A percentile compares a stretch with the other conserved stretches of the same genome.
These are phyloP conservation scores for Juglanconis oblonga DNA, from an alignment of 2,329 filamentous ascomycete genomes.

Conservation along the genomic window DNA sequence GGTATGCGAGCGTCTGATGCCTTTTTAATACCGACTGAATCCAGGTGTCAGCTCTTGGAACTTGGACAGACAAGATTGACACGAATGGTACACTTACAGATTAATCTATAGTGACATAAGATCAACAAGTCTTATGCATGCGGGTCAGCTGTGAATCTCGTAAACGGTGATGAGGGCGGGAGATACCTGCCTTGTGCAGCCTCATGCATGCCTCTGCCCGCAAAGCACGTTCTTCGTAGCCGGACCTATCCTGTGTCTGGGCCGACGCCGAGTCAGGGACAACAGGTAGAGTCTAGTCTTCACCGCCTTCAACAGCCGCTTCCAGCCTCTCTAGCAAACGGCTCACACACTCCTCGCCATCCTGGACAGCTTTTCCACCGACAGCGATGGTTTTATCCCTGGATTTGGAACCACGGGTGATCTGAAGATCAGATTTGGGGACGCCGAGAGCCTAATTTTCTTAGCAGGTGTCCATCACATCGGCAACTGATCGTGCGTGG, in stretches of 20 bases:
- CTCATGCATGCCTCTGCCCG: too few relatives aligned
- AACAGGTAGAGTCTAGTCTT: background rate
- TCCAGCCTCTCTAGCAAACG: constrained; percentile 22
- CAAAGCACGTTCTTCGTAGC: background rate
- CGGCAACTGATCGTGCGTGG: background rate
- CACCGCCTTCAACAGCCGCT: constrained; percentile 1
- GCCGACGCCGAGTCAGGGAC: background rate
- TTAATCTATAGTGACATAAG: too few relatives aligned
- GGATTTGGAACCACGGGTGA: constrained; percentile 62
- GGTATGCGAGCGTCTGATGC: too few relatives aligned
- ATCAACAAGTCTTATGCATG: too few relatives aligned
- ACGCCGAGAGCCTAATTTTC: constrained; percentile 49
- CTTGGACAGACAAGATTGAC: too few relatives aligned
- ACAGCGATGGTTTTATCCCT: constrained; percentile 60
- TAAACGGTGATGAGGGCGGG: too few relatives aligned
- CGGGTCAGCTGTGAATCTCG: too few relatives aligned
- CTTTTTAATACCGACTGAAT: too few relatives aligned
- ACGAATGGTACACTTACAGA: too few relatives aligned
- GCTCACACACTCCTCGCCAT: constrained; percentile 25
- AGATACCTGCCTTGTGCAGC: too few relatives aligned
- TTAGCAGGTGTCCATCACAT: background rate
- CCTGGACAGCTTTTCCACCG: constrained; percentile 26
- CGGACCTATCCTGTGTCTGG: background rate
- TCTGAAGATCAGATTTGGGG: constrained; percentile 61
- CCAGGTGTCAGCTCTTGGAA: too few relatives aligned